Evolutionary conservation across 2,329 filamentous ascomycete genomes (phyloP).

Genomic region (Tympanopsis confertula): DNA sequence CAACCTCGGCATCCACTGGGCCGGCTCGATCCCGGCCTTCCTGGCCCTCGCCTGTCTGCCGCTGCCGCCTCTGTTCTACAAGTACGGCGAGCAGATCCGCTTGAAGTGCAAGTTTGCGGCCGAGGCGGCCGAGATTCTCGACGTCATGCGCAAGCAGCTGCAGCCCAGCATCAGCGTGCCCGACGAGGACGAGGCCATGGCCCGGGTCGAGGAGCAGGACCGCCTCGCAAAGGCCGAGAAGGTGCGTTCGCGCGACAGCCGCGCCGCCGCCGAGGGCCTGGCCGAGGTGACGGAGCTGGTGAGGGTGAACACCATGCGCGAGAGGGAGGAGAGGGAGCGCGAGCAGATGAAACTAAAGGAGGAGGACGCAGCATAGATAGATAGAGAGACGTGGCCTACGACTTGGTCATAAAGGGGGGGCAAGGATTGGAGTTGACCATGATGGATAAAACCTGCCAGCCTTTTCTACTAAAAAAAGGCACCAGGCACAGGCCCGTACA

Average conservation of each 20-base stretch:
- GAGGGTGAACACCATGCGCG: too few species aligned
- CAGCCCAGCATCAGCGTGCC: slow-evolving; percentile 13
- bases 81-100: slow-evolving; percentile 53
- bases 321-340: neutral
- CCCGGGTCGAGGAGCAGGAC: slow-evolving; percentile 11
- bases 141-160: slow-evolving; percentile 28
- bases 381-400: too few species aligned
- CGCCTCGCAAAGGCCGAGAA: slow-evolving; percentile 4
- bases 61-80: slow-evolving; percentile 67
- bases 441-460: too few species aligned
- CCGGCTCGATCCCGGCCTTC: slow-evolving; percentile 62
- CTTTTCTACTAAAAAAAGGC: too few species aligned
- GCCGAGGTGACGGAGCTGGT: neutral
- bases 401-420: too few species aligned
- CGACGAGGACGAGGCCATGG: slow-evolving; percentile 14
- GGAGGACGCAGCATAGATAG: too few species aligned
- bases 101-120: slow-evolving; percentile 59
- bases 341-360: too few species aligned
- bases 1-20: slow-evolving; percentile 64
- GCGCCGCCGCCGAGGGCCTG: neutral
- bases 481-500: too few species aligned
- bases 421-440: too few species aligned
- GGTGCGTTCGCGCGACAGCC: neutral
- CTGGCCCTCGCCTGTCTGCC: slow-evolving; percentile 61
- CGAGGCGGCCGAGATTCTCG: slow-evolving; percentile 51